Evolutionary conservation across 345 rosid genomes (phyloP).

Genomic region (Eucalyptus lansdowneana): DNA sequence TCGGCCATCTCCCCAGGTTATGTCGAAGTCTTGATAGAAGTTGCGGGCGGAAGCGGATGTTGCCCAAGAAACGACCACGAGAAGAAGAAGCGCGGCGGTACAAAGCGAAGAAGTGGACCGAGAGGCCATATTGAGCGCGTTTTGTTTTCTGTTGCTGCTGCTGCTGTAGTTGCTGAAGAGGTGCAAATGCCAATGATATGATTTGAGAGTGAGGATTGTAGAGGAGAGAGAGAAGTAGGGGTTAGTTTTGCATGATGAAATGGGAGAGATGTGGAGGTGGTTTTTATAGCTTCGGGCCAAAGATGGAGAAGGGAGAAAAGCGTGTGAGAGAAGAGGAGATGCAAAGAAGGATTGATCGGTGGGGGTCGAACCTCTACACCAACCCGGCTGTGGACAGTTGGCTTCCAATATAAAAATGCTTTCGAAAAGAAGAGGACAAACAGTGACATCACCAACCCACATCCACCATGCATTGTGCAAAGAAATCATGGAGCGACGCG

Average conservation of each 20-base stretch:
- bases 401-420: background rate
- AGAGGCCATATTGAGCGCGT: background rate
- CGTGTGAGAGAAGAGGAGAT: background rate
- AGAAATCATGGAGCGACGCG: background rate
- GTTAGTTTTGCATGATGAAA: background rate
- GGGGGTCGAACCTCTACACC: background rate
- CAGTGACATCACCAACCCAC: background rate
- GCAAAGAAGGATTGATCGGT: background rate
- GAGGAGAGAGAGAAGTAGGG: background rate
- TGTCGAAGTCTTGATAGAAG: slow-evolving; percentile 26
- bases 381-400: background rate
- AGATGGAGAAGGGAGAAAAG: background rate
- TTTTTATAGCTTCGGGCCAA: background rate
- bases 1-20: slow-evolving; percentile 57
- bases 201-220: background rate
- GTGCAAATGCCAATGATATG: background rate
- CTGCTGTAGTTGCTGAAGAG: background rate
- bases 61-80: background rate
- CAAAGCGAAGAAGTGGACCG: background rate
- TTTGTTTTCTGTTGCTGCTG: background rate
- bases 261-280: background rate
- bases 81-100: background rate
- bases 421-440: background rate
- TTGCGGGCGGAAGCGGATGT: slow-evolving; percentile 10
- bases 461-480: background rate